Percentiles rank a stretch among this genome's conserved stretches.
Evolutionary conservation across 352 stramenopile species (phyloP).

Genomic region (Globisporangium echinulatum): DNA sequence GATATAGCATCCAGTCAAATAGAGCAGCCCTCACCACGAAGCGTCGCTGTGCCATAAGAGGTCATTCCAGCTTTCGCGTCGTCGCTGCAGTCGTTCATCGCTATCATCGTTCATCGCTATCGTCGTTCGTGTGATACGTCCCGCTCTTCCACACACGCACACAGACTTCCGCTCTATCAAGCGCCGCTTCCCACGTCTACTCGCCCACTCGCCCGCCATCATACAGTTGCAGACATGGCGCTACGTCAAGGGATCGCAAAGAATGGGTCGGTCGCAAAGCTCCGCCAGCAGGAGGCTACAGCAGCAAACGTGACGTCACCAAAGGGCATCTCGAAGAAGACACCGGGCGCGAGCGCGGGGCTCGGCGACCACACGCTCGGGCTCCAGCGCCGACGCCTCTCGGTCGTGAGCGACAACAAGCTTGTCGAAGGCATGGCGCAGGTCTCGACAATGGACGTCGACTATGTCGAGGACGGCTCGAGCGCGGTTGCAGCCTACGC

Average conservation of each 20-base stretch:
- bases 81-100: too few species aligned
- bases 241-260: constrained; percentile 28
- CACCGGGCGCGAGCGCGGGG: constrained; percentile 30
- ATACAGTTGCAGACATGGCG: constrained; percentile 20
- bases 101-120: too few species aligned
- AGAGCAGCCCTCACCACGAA: too few species aligned
- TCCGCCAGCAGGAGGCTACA: constrained; percentile 53
- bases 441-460: constrained; percentile 49
- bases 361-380: constrained; percentile 48
- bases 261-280: constrained; percentile 42
- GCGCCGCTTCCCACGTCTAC: too few species aligned
- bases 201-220: too few species aligned
- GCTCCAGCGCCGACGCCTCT: constrained; percentile 58
- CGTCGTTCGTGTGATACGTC: too few species aligned
- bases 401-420: constrained; percentile 78
- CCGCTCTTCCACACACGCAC: too few species aligned
- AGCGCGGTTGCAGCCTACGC: constrained; percentile 63
- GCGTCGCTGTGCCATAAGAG: too few species aligned
- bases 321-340: constrained; percentile 79
- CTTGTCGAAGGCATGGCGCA: constrained; percentile 72
- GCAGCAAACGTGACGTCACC: constrained; percentile 69
- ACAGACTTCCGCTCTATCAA: too few species aligned
- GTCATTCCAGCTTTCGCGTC: too few species aligned
- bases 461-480: constrained; percentile 54
- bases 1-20: too few species aligned